phyloP scores from a whole-genome alignment of 1,284 basidiomycete genomes.

The Neolentinus lepideus region DNA sequence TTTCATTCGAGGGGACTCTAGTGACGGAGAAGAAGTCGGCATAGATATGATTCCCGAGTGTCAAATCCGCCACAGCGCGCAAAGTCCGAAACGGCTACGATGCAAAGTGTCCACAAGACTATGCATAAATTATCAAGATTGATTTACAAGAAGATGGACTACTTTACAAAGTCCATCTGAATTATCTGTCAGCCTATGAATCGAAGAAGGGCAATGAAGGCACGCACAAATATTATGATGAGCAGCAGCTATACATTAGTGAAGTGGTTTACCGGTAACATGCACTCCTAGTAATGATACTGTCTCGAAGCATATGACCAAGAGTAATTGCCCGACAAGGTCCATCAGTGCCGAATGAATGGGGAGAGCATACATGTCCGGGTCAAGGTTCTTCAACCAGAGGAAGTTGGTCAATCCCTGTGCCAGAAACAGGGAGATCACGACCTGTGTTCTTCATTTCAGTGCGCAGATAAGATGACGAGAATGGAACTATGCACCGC shows the following conservation, averaged over 20 bases:
- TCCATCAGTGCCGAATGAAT: constrained; percentile 89
- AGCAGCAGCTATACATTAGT: background rate
- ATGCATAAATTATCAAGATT: no score
- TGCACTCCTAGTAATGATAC: constrained; percentile 33
- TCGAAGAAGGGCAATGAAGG: no score
- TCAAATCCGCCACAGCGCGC: no score
- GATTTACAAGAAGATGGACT: no score
- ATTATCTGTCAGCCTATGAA: no score
- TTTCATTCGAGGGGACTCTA: no score
- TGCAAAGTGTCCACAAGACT: no score
- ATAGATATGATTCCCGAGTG: no score
- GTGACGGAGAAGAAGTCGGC: no score
- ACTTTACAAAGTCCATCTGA: no score
- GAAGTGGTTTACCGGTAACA: background rate
- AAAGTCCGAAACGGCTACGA: no score
- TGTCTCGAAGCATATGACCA: constrained; percentile 70
- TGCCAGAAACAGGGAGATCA: constrained; percentile 64
- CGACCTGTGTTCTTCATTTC: constrained; percentile 37
- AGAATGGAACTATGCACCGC: constrained; percentile 45
- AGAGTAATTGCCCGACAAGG: constrained; percentile 81
- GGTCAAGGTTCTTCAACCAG: constrained; percentile 81
- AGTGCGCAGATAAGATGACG: background rate
- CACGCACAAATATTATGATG: no score
- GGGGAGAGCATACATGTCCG: constrained; percentile 91
- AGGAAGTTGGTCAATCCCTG: constrained; percentile 69